Evolutionary conservation across 202 grass and related monocot species (phyloP).

Genomic region (Setaria viridis): DNA sequence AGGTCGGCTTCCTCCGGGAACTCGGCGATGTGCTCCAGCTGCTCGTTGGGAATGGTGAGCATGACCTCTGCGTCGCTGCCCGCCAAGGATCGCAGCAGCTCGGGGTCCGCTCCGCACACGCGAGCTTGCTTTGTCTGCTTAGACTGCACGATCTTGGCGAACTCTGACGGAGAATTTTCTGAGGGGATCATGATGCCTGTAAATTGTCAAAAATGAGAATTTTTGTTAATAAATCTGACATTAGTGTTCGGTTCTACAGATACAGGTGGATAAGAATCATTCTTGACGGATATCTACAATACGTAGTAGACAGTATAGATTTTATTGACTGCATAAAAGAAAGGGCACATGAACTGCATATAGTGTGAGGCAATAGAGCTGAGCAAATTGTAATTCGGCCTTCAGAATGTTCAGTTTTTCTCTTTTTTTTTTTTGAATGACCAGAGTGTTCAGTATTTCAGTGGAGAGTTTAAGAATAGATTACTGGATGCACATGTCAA

Average conservation of each 20-base stretch:
- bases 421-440: background rate
- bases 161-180: constrained; percentile 46
- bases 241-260: background rate
- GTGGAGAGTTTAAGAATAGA: background rate
- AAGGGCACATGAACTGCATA: background rate
- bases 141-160: constrained; percentile 48
- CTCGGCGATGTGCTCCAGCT: constrained; percentile 53
- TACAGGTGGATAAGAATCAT: too few species aligned
- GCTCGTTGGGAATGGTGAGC: constrained; percentile 48
- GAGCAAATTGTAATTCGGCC: background rate
- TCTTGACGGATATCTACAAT: background rate
- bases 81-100: constrained; percentile 36
- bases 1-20: constrained; percentile 51
- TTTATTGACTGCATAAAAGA: background rate
- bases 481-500: background rate
- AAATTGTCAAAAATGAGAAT: background rate
- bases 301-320: background rate
- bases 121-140: constrained; percentile 49
- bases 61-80: constrained; percentile 36
- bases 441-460: background rate
- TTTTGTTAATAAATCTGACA: background rate
- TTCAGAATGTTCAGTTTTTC: background rate
- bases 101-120: constrained; percentile 33
- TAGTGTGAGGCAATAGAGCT: background rate
- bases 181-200: constrained; percentile 14